Evolutionary conservation across 1,284 basidiomycete genomes (phyloP), one percentile per base, ranked within the genome.

Genomic region (Sutorius eximius): DNA sequence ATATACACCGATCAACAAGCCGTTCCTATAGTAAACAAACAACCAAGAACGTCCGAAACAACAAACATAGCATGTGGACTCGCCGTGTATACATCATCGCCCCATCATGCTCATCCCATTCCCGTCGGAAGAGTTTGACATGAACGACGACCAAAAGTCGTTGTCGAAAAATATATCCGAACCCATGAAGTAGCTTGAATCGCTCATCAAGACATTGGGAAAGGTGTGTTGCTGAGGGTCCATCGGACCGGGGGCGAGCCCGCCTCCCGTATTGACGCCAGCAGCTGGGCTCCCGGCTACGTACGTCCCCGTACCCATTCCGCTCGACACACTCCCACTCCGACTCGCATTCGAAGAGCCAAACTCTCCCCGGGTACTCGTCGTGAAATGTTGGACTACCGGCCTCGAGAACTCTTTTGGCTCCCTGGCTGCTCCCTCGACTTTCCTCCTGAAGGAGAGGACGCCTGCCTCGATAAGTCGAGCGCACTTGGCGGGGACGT

Each of bases 401-500:
- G 64, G 57, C 37, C n/a, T 52, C 3, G 58, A 58, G 46, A 61
- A 61, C 27, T 62, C 61, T 29, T 56, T 60, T 15, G 46, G 22
- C 43, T 63, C 61, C 58, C 58, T 42, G 18, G 59, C 58, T 8
- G 46, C 49, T 41, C 59, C 62, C 51, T 76, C 67, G 6, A 66
- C 56, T 46, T 64, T 69, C 51, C 41, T 60, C 52, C 55, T 58
- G 36, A 73, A 73, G 32, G 74, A 58, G 24, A 72, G 59, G 22
- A 73, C 58, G 1, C 68, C 70, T 10, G 70, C 63, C 16, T 68
- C 66, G 20, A 78, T 72, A 9, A 79, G 51, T 32, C 71, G 71
- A 18, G 75, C 77, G 41, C 75, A 76, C 49, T 69, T 76, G 34
- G 72, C 74, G 2, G 77, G 65, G 5, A 66, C 60, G 57, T 78